Conservation (phyloP, 441 rosid species). For the Adansonia madagascariensis region DNA sequence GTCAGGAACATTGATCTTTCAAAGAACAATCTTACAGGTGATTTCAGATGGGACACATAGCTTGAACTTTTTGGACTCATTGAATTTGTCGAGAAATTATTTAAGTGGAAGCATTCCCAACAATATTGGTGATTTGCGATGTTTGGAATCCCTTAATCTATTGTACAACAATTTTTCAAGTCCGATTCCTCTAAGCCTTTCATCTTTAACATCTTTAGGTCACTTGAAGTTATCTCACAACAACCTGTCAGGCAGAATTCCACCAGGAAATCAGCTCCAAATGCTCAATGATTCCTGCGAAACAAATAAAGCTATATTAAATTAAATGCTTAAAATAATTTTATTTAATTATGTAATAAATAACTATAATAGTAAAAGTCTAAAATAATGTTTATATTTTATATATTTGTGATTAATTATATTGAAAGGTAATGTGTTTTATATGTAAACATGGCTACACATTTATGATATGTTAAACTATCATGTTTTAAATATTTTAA, state of each 20-base stretch:
- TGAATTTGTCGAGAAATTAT: constrained; percentile 36
- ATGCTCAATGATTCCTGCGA: constrained; percentile 44
- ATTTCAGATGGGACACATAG: constrained; percentile 28
- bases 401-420: too few species aligned
- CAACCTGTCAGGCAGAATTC: constrained; percentile 47
- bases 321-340: too few species aligned
- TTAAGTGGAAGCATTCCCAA: constrained; percentile 23
- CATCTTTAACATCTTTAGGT: constrained; percentile 31
- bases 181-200: constrained; percentile 46
- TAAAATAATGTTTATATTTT: too few species aligned
- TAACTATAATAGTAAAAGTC: too few species aligned
- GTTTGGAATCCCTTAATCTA: constrained; percentile 42
- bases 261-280: constrained; percentile 28
- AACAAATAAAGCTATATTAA: too few species aligned
- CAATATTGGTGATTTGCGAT: constrained; percentile 28
- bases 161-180: constrained; percentile 39
- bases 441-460: too few species aligned
- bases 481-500: too few species aligned
- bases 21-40: constrained; percentile 34
- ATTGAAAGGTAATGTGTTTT: too few species aligned
- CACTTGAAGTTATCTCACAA: constrained; percentile 47
- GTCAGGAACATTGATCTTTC: constrained; percentile 35
- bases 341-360: too few species aligned
- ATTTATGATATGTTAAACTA: too few species aligned
- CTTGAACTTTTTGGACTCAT: constrained; percentile 21